A percentile compares a stretch with the other conserved stretches of the same genome.
Conservation (phyloP, 2,329 filamentous ascomycete genomes). For the Apiospora rasikravindrae region DNA sequence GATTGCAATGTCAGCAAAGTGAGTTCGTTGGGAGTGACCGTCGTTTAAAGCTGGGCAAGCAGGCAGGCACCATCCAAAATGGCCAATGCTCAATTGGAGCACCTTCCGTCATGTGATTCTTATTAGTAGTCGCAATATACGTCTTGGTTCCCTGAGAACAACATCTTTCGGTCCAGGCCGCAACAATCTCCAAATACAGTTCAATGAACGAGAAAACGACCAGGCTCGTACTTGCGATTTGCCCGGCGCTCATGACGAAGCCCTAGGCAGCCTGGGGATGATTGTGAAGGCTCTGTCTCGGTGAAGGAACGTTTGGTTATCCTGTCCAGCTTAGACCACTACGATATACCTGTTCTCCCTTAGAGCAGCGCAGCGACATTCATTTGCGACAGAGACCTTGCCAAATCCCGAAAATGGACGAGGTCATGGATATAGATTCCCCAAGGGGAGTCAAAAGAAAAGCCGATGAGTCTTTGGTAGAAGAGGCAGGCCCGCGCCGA, state of each 20-base stretch:
- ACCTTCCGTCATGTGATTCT: slow-evolving; percentile 14
- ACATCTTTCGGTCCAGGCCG: not conserved
- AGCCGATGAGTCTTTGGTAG: slow-evolving; percentile 43
- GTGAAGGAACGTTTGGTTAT: not conserved
- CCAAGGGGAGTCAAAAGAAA: slow-evolving; percentile 56
- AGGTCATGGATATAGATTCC: slow-evolving; percentile 51
- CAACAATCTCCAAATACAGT: not conserved
- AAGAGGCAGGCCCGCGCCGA: slow-evolving; percentile 43
- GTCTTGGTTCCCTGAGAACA: not conserved
- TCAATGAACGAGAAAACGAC: not conserved
- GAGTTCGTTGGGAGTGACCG: no score
- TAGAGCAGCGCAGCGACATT: not conserved
- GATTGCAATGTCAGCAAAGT: no score
- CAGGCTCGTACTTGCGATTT: not conserved
- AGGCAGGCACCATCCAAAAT: not conserved
- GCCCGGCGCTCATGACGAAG: not conserved
- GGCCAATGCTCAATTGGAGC: slow-evolving; percentile 3
- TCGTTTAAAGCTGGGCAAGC: not conserved
- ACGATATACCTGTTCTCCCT: not conserved
- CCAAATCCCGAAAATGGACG: slow-evolving; percentile 31
- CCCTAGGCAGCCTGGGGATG: not conserved
- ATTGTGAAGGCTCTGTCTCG: not conserved
- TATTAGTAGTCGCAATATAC: not conserved
- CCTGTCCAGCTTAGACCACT: not conserved
- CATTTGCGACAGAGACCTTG: not conserved